A percentile compares a stretch with the other conserved stretches of the same genome.
phyloP scores from a whole-genome alignment of 2,329 filamentous ascomycete genomes.

The Cercospora sp. region DNA sequence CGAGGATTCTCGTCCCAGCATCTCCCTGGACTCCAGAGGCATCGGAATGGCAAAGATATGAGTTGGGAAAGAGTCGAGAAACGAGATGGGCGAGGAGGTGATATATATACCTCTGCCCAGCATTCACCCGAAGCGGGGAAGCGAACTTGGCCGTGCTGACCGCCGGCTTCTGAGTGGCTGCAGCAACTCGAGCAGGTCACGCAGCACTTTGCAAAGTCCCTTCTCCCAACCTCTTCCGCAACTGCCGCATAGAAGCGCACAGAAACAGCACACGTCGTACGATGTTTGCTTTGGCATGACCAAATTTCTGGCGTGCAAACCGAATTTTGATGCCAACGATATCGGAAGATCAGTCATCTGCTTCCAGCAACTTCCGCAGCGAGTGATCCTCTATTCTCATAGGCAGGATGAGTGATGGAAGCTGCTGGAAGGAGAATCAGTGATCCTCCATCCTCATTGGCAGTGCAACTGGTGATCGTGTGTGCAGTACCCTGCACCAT shows the following conservation, averaged over 20 bases:
- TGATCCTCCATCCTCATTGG: background rate
- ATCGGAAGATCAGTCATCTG: too few species aligned
- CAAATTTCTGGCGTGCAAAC: background rate
- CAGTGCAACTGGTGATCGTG: background rate
- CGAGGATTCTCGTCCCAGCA: background rate
- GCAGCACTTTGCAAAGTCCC: too few species aligned
- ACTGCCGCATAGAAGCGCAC: background rate
- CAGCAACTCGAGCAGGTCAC: background rate
- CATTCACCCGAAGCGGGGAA: background rate
- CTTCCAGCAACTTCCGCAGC: too few species aligned
- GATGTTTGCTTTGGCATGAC: background rate
- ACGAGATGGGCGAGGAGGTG: background rate
- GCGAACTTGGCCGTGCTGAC: background rate
- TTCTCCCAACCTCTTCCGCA: background rate
- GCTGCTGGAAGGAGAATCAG: too few species aligned
- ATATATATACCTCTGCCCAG: background rate
- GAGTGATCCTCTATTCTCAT: background rate
- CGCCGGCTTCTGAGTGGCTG: background rate
- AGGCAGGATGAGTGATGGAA: background rate
- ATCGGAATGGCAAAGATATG: background rate
- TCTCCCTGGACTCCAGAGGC: background rate
- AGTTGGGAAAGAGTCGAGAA: background rate
- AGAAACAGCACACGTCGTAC: background rate
- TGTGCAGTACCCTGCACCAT: background rate
- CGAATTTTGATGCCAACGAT: background rate